Conservation (phyloP, 2,329 filamentous ascomycete genomes). For the Epichloe elymi region DNA sequence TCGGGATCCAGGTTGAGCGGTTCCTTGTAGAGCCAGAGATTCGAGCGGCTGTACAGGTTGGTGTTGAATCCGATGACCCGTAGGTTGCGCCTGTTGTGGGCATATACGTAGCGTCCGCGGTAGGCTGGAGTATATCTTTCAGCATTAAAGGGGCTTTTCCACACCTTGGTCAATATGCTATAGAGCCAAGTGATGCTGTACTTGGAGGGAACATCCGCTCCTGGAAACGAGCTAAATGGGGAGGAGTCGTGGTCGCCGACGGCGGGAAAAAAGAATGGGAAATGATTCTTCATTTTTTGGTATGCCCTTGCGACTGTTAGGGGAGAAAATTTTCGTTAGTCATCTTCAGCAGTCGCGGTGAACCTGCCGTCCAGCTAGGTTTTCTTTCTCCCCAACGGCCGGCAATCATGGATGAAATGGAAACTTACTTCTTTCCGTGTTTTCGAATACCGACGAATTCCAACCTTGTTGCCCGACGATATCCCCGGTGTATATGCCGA, state of each 20-base stretch:
- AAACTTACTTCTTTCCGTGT: conserved; percentile 14
- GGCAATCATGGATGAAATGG: too few relatives aligned
- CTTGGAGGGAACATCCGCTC: neutral
- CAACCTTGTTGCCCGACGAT: neutral
- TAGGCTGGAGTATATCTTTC: neutral
- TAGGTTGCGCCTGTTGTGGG: conserved; percentile 20
- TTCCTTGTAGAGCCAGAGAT: conserved; percentile 33
- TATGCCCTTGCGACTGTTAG: neutral
- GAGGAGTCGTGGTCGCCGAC: conserved; percentile 1
- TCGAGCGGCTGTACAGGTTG: conserved; percentile 41
- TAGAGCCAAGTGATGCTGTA: neutral
- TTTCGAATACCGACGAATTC: neutral
- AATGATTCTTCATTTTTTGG: neutral
- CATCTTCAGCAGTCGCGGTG: neutral
- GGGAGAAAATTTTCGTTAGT: neutral
- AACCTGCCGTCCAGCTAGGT: neutral
- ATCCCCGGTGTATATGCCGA: neutral
- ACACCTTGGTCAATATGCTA: neutral
- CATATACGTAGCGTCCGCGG: neutral
- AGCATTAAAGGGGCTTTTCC: neutral
- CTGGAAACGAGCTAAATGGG: neutral
- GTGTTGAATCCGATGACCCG: conserved; percentile 46
- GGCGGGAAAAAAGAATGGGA: neutral
- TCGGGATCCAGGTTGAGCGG: neutral
- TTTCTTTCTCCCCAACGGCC: neutral